Percentiles rank a stretch among this genome's conserved stretches.
Conservation (phyloP, 2,329 filamentous ascomycete species). For the Xylaria arbuscula region DNA sequence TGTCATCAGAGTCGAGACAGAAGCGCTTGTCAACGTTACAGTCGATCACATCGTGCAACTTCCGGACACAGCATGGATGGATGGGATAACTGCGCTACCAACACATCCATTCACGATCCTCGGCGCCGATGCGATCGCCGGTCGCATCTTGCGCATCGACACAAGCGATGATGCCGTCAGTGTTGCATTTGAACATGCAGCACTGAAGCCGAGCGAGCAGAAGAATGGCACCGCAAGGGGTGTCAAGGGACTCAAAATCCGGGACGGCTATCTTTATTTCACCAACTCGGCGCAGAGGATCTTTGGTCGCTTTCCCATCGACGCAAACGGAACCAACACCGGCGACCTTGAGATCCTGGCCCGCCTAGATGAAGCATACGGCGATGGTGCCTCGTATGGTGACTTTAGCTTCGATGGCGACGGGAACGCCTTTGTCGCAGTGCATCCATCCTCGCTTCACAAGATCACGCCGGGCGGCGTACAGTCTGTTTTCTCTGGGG, state of each 20-base stretch:
- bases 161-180: slow-evolving; percentile 26
- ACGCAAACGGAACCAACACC: slow-evolving; percentile 31
- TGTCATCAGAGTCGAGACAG: slow-evolving; percentile 36
- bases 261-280: slow-evolving; percentile 40
- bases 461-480: slow-evolving; percentile 38
- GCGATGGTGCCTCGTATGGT: slow-evolving; percentile 26
- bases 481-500: slow-evolving; percentile 35
- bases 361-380: slow-evolving; percentile 1
- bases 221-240: slow-evolving; percentile 28
- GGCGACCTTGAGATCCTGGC: slow-evolving; percentile 39
- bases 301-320: slow-evolving; percentile 33
- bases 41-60: slow-evolving; percentile 36
- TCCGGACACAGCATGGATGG: slow-evolving; percentile 32
- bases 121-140: slow-evolving; percentile 36
- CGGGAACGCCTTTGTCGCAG: slow-evolving; percentile 39
- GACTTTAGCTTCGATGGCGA: slow-evolving; percentile 40
- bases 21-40: slow-evolving; percentile 29
- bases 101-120: slow-evolving; percentile 34
- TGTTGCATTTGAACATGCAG: slow-evolving; percentile 34
- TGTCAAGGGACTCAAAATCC: slow-evolving; percentile 38
- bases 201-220: slow-evolving; percentile 22
- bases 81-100: slow-evolving; percentile 40
- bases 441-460: slow-evolving; percentile 37
- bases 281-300: slow-evolving; percentile 40
- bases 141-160: slow-evolving; percentile 39